Evolutionary conservation across 202 grass and related monocot genomes (phyloP).

Genomic region (Setaria viridis): DNA sequence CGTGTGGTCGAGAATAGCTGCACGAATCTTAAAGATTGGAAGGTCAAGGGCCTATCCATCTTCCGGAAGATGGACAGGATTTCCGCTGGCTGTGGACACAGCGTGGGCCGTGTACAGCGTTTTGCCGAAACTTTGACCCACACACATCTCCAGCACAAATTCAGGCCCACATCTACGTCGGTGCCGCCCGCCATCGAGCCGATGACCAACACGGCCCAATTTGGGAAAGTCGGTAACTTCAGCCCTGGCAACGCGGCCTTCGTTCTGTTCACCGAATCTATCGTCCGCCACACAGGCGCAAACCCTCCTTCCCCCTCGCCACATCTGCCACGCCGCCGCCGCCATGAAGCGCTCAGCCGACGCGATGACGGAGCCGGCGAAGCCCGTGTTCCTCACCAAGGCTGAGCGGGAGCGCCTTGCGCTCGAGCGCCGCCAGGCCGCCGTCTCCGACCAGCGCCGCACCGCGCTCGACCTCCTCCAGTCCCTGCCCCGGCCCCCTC

Average conservation of each 20-base stretch:
- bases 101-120: too few relatives aligned
- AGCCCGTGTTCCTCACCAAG: slow-evolving; percentile 79
- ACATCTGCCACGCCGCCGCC: slow-evolving; percentile 20
- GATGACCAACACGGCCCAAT: too few relatives aligned
- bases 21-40: too few relatives aligned
- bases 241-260: too few relatives aligned
- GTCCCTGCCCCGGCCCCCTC: slow-evolving; percentile 41
- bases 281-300: slow-evolving; percentile 12
- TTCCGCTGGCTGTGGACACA: too few relatives aligned
- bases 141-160: neutral
- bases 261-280: too few relatives aligned
- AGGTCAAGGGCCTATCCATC: too few relatives aligned
- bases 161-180: neutral
- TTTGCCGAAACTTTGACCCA: too few relatives aligned
- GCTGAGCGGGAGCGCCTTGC: slow-evolving; percentile 80
- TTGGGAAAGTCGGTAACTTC: too few relatives aligned
- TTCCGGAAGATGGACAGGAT: too few relatives aligned
- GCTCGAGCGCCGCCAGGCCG: slow-evolving; percentile 80
- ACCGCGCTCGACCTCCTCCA: slow-evolving; percentile 65
- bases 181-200: neutral
- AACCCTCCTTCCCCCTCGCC: neutral
- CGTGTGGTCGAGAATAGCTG: too few relatives aligned
- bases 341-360: slow-evolving; percentile 83
- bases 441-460: slow-evolving; percentile 81
- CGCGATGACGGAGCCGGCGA: slow-evolving; percentile 54